A percentile compares a stretch with the other conserved stretches of the same genome.
phyloP scores from a whole-genome alignment of 306 rosid species.

The Dryas drummondii region DNA sequence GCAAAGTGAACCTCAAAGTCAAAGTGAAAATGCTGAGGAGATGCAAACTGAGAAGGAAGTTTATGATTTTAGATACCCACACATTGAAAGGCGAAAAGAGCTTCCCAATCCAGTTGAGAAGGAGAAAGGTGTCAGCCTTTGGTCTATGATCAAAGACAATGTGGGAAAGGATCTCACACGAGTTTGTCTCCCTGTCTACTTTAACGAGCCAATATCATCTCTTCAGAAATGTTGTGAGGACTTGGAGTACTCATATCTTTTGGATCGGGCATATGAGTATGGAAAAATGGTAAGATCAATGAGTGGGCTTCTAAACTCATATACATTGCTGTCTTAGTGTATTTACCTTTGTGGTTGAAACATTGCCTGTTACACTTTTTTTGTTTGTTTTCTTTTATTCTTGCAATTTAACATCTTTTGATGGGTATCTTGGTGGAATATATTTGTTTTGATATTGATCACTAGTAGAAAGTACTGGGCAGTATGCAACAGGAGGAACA shows the following conservation, averaged over 20 bases:
- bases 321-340: not conserved
- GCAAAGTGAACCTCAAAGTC: slow-evolving; percentile 34
- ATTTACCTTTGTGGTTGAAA: not conserved
- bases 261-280: slow-evolving; percentile 78
- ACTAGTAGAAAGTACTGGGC: not conserved
- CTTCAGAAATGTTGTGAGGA: slow-evolving; percentile 98
- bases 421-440: not conserved
- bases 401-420: not conserved
- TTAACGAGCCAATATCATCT: slow-evolving; percentile 95
- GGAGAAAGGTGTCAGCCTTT: slow-evolving; percentile 94
- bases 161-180: slow-evolving; percentile 97
- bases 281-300: slow-evolving; percentile 71
- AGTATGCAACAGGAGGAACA: not conserved
- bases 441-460: not conserved
- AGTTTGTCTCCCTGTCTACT: slow-evolving; percentile 98
- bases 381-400: not conserved
- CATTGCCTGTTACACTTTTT: too few species aligned
- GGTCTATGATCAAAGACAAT: slow-evolving; percentile 97
- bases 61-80: slow-evolving; percentile 37
- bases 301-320: slow-evolving; percentile 12
- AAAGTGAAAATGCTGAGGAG: slow-evolving; percentile 40
- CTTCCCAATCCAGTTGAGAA: slow-evolving; percentile 94
- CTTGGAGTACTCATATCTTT: slow-evolving; percentile 86
- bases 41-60: slow-evolving; percentile 36
- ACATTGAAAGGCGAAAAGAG: slow-evolving; percentile 67